Evolutionary conservation across 495 filamentous ascomycete genomes (phyloP), one percentile per base, ranked within the genome.

Genomic region (Cercophora samala): DNA sequence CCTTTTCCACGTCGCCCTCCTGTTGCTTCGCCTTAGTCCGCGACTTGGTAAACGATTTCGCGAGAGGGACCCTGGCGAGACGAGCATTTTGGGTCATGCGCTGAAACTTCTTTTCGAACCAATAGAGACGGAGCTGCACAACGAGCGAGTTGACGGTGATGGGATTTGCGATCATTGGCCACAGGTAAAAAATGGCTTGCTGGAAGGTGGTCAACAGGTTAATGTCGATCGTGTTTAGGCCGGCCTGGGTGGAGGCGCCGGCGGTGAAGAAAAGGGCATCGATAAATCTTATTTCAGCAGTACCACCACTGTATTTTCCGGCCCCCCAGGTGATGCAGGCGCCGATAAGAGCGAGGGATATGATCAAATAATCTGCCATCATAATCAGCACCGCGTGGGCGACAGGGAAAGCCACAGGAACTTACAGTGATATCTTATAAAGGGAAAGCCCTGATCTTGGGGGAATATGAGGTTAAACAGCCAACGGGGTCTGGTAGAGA

Each of bases 61-160:
- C 68, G 9, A 85, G 71, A 37, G 81, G 83, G 42, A 75, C 72
- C 59, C 84, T 73, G 53, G 73, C 76, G 53, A 70, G 68, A 52
- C 74, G 78, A 5, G 82, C 78, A 65, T 85, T 80, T 53, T 55
- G 83, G 29, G 89, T 93, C 59, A 97, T 83, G 42, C 78, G 72
- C 66, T 76, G 73, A 70, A 99, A 97, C 3, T 93, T 86, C 74
- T 93, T 97, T 79, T 98, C 93, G 72, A 99, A 99, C 94, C 93
- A 98, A 78, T 97, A 97, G 4, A 98, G 80, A 2, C 95, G 90
- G 22, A 98, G 81, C 70, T 96, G 96, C 0, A 98, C 94, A 29
- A 98, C 90, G 32, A 86, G 89, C 6, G 89, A 84, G 74, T 97
- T 87, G 77, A 99, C 94, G 64, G 91, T 90, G 67, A 99, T 97